Conservation (phyloP, 495 filamentous ascomycete species). For the Usnea hakonensis region DNA sequence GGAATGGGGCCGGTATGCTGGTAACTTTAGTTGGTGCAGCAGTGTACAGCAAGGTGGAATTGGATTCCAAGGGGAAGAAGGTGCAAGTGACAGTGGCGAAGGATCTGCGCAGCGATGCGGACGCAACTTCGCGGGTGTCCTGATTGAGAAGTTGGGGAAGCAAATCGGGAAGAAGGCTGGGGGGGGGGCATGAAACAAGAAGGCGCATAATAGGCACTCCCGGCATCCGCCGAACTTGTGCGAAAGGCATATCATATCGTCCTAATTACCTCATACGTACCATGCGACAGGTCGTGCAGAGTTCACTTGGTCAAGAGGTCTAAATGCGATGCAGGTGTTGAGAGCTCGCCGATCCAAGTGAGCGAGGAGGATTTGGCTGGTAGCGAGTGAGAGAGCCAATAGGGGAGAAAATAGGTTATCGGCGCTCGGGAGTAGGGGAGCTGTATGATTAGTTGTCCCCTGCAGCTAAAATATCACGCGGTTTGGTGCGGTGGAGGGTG, state of each 20-base stretch:
- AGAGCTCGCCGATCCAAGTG: not conserved
- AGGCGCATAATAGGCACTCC: not conserved
- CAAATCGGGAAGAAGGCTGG: not conserved
- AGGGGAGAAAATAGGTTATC: not conserved
- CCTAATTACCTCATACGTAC: not conserved
- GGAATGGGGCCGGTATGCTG: conserved; percentile 31
- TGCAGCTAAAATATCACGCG: not conserved
- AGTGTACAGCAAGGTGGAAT: conserved; percentile 19
- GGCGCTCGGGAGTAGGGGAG: too few relatives aligned
- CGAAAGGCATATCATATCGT: not conserved
- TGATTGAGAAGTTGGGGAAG: not conserved
- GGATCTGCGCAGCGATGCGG: conserved; percentile 4
- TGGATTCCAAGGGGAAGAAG: conserved; percentile 17
- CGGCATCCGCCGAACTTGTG: not conserved
- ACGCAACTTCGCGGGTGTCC: not conserved
- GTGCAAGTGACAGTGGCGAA: not conserved
- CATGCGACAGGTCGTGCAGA: not conserved
- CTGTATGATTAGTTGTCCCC: not conserved
- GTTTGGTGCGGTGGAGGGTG: not conserved
- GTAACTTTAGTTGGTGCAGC: conserved; percentile 15
- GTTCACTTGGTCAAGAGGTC: not conserved
- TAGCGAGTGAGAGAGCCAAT: not conserved
- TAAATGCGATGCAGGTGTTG: not conserved
- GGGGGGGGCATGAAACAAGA: too few relatives aligned
- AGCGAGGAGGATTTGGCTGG: not conserved